These are phyloP conservation scores for Umbelopsis ramanniana DNA, from an alignment of 192 early-diverging fungal genomes.

Conservation along the genomic window DNA sequence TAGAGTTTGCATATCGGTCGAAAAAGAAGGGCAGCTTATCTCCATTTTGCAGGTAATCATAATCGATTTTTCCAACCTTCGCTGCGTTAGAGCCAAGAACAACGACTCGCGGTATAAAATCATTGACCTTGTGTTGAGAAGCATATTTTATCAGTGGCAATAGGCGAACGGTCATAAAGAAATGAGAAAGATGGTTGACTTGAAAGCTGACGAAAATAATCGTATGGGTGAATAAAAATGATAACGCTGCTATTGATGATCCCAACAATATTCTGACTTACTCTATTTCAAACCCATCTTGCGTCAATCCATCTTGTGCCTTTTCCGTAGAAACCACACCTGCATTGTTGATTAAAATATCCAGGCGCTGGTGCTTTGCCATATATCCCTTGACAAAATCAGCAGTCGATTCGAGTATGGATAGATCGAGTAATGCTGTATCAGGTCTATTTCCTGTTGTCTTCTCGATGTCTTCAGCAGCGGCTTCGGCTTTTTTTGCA, in stretches of 20 bases:
- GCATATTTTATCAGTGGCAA: neutral
- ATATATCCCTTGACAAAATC: slow-evolving; percentile 39
- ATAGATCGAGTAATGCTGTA: slow-evolving; percentile 16
- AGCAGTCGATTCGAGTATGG: slow-evolving; percentile 33
- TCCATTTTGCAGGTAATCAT: neutral
- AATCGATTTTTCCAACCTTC: neutral
- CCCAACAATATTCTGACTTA: neutral
- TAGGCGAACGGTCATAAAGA: slow-evolving; percentile 12
- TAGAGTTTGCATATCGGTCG: slow-evolving; percentile 6
- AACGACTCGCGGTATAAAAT: slow-evolving; percentile 10
- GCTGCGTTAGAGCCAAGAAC: neutral
- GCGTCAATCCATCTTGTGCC: slow-evolving; percentile 22
- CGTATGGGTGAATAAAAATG: too few species aligned
- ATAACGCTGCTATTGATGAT: too few species aligned
- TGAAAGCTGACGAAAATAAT: too few species aligned
- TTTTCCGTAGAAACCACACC: slow-evolving; percentile 25
- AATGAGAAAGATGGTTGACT: slow-evolving; percentile 16
- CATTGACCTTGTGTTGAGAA: neutral
- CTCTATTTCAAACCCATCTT: slow-evolving; percentile 16
- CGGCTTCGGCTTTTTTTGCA: slow-evolving; percentile 3
- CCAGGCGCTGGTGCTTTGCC: slow-evolving; percentile 32
- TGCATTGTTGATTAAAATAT: slow-evolving; percentile 61
- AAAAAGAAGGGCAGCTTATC: neutral
- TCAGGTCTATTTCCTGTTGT: neutral
- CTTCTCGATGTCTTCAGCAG: slow-evolving; percentile 18